Evolutionary conservation across 805 yeast species (phyloP).

Genomic region (Komagataella pastoris): DNA sequence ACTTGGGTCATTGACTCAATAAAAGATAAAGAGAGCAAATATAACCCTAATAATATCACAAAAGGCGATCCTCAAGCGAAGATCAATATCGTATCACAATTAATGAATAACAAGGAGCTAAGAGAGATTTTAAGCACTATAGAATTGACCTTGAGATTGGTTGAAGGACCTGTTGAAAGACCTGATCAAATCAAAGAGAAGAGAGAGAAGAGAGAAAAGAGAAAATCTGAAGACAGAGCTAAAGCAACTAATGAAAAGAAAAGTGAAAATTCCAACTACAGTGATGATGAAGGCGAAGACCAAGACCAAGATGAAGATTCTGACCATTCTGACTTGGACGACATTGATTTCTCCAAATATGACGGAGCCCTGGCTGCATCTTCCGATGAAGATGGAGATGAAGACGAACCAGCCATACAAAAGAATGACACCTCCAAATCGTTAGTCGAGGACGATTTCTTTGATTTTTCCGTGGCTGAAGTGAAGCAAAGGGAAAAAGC

Average conservation of each 20-base stretch:
- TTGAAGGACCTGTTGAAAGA: conserved; percentile 14
- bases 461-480: conserved; percentile 25
- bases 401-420: conserved; percentile 5
- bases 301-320: conserved; percentile 9
- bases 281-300: conserved; percentile 7
- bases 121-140: conserved; percentile 15
- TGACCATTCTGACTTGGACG: conserved; percentile 18
- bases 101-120: conserved; percentile 31
- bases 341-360: conserved; percentile 15
- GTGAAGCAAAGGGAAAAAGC: conserved; percentile 7
- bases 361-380: conserved; percentile 28
- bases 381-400: conserved; percentile 26
- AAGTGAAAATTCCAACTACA: conserved; percentile 6
- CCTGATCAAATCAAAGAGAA: conserved; percentile 2
- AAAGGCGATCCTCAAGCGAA: conserved; percentile 23
- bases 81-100: conserved; percentile 32
- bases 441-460: conserved; percentile 10
- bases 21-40: conserved; percentile 15
- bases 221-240: conserved; percentile 13
- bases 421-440: conserved; percentile 3
- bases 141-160: conserved; percentile 12
- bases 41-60: conserved; percentile 36
- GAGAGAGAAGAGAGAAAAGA: conserved; percentile 3
- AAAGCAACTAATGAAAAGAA: conserved; percentile 12
- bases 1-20: conserved; percentile 16